Percentiles rank a stretch among this genome's conserved stretches.
These are phyloP conservation scores for Aegilops umbellulata DNA, from an alignment of 176 grass and related monocot genomes.

Conservation along the genomic window DNA sequence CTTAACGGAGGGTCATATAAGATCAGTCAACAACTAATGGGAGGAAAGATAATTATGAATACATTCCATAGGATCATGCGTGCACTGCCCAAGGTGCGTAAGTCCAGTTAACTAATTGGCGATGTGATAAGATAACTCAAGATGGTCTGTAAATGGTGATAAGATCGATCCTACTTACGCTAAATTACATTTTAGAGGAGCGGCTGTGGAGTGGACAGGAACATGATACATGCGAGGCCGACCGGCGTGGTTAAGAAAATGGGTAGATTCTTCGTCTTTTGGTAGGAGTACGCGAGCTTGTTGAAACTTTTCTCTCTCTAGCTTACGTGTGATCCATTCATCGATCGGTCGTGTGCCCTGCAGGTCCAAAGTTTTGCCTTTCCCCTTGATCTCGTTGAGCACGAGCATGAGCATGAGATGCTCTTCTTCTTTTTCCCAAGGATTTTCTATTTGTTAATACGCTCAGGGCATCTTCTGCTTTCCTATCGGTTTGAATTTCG, in stretches of 20 bases:
- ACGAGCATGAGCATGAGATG: neutral
- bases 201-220: neutral
- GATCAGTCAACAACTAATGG: neutral
- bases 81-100: neutral
- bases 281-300: slow-evolving; percentile 10
- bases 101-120: neutral
- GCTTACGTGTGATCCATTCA: neutral
- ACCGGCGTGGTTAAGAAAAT: neutral
- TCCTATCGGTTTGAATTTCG: neutral
- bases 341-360: neutral
- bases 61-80: neutral
- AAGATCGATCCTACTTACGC: neutral
- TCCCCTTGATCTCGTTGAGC: slow-evolving; percentile 19
- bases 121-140: neutral
- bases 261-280: slow-evolving; percentile 5
- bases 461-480: neutral
- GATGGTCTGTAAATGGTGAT: neutral
- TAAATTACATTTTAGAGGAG: neutral
- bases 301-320: neutral
- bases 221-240: neutral
- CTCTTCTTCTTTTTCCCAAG: neutral
- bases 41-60: neutral
- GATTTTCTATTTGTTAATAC: neutral
- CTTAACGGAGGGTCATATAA: no score
- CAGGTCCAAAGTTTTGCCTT: slow-evolving; percentile 8